Conservation (phyloP, 164 flowering plant species). For the Cinnamomum chago region DNA sequence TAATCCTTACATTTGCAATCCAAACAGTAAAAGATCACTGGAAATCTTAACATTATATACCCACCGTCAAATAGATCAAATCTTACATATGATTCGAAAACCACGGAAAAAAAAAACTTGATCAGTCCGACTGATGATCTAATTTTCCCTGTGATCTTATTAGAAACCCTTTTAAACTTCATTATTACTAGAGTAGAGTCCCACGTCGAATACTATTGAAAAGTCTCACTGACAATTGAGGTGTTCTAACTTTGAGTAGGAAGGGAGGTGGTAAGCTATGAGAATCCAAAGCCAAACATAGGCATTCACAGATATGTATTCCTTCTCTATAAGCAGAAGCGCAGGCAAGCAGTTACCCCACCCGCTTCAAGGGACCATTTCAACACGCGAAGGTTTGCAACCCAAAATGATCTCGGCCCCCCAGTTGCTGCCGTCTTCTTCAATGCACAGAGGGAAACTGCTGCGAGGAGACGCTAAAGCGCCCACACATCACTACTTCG, state of each 20-base stretch:
- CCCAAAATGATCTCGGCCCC: conserved; percentile 59
- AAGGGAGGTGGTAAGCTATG: conserved; percentile 62
- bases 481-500: background rate
- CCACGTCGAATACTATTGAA: too few species aligned
- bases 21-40: too few species aligned
- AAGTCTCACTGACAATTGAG: too few species aligned
- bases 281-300: conserved; percentile 79
- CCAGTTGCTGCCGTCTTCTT: conserved; percentile 90
- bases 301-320: conserved; percentile 92
- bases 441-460: conserved; percentile 87
- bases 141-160: too few species aligned
- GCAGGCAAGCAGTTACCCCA: conserved; percentile 39
- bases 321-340: conserved; percentile 67
- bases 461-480: conserved; percentile 62
- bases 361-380: conserved; percentile 61
- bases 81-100: too few species aligned
- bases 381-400: conserved; percentile 62
- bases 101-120: too few species aligned
- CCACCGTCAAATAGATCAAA: too few species aligned
- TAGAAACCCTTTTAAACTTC: too few species aligned
- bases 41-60: too few species aligned
- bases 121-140: too few species aligned
- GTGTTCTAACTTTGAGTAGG: conserved; percentile 29
- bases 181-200: too few species aligned
- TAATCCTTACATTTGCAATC: too few species aligned